Evolutionary conservation across 2,329 filamentous ascomycete genomes (phyloP), one percentile per base, ranked within the genome.

Genomic region (Trichophyton rubrum): DNA sequence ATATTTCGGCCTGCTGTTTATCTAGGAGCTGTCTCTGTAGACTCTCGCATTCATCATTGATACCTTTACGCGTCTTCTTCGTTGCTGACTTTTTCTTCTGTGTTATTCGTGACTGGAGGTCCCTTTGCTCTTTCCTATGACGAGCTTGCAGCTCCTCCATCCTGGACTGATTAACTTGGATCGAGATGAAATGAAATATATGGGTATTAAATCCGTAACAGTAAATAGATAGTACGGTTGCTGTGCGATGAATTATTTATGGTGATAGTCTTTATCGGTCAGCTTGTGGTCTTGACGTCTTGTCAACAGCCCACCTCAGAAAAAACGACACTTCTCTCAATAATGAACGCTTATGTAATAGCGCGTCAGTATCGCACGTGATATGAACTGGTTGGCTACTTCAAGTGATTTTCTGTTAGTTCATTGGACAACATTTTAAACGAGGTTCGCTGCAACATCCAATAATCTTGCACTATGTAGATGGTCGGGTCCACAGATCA

Each of bases 71-170:
- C 7, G 83, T 85, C 73, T 85, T 86, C 76, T 97, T 99, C 55
- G 87, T 95, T 15, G 93, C 91, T 67, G 88, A 87, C 79, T 96
- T 97, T 80, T 96, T 99, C 81, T 96, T 97, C 75, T 87, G 90
- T 3, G 89, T 96, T 69, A 95, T 85, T 62, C 87, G 85, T 58
- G 84, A 82, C 72, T 95, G 89, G 27, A 99, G 80, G 63, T 97
- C 92, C 67, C 85, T 86, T 72, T 88, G 85, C 75, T 99, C 92
- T 74, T 89, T 93, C 68, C 89, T 85, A 72, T 99, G 93, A 55
- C 86, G 87, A 41, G 85, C 78, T 67, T 89, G 85, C 60, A 93
- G 77, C 64, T 88, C 85, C 62, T 96, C 91, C 74, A 93, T 83
- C n/a, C 51, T n/a, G 38, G 40, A 22, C 11, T 2, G 20, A 47